Evolutionary conservation across 495 filamentous ascomycete genomes (phyloP).

Genomic region (Penicillium robsamsonii): DNA sequence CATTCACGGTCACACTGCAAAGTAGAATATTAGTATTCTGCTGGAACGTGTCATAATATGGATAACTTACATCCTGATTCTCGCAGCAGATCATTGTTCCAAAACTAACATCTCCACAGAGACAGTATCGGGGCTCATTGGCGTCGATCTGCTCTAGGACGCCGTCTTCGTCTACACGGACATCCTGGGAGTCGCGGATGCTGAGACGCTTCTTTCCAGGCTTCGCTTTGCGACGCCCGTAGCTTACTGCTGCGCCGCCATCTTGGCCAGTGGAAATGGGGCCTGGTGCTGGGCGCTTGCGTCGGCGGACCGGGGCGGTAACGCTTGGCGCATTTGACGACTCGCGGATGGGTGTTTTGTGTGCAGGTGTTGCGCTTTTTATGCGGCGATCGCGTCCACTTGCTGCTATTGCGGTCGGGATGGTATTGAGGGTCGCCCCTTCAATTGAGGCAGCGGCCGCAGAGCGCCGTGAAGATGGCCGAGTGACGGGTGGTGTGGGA

Average conservation of each 20-base stretch:
- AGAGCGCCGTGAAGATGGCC: conserved; percentile 46
- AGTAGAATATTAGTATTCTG: conserved; percentile 19
- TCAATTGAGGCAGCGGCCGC: conserved; percentile 41
- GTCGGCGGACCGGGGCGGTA: conserved; percentile 49
- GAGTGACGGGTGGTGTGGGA: conserved; percentile 37
- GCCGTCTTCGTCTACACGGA: conserved; percentile 48
- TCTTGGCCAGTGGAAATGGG: conserved; percentile 66
- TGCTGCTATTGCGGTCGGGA: conserved; percentile 13
- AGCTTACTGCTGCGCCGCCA: conserved; percentile 70
- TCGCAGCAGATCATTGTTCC: conserved; percentile 96
- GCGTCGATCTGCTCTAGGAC: conserved; percentile 75
- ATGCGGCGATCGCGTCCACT: conserved; percentile 43
- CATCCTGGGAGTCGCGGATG: conserved; percentile 37
- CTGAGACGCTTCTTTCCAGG: conserved; percentile 57
- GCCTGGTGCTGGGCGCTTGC: conserved; percentile 74
- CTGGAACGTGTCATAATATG: not conserved
- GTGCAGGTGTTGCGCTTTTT: conserved; percentile 47
- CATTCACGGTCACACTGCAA: conserved; percentile 70
- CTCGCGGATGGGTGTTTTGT: conserved; percentile 54
- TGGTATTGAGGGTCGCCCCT: conserved; percentile 15
- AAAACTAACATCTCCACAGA: conserved; percentile 88
- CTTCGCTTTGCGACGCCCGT: conserved; percentile 77
- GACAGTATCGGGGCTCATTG: conserved; percentile 83
- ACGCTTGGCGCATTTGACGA: conserved; percentile 46
- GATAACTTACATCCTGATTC: conserved; percentile 73